Evolutionary conservation across 805 yeast species (phyloP), one percentile per base, ranked within the genome.

Genomic region (Yarrowia alimentaria): DNA sequence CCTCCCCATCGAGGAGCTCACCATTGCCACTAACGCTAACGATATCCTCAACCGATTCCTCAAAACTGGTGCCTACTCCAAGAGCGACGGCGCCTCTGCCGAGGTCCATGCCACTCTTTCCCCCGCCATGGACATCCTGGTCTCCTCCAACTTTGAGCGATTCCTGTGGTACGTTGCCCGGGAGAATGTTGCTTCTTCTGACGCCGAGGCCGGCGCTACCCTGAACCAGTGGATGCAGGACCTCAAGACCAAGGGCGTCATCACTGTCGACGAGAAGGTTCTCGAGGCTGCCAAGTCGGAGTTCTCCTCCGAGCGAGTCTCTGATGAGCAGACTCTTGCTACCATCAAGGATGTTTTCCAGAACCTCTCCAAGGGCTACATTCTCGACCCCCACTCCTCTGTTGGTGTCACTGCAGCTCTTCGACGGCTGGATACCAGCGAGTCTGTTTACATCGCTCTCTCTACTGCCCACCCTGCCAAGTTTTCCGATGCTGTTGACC

Each of bases 381-480:
- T 93, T 38, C 73, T 90, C 58, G 99, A 93, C 66, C 99, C 99
- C 35, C 99, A 93, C 68, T 78, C 96, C 32, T 89, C 99, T 29
- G 96, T 93, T 51, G 99, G 98, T 63, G 84, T 93, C 37, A 77
- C 83, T 54, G 84, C 95, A 16, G 72, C 93, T 31, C 75, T 83
- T 58, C 75, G 81, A 58, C 74, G 78, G 62, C 77, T 84, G 49
- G 73, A 71, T 12, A 68, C 69, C 29, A 61, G 56, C 8, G 54
- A 66, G 17, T 63, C 71, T 21, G 68, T 74, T 30, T 76, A 75
- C 58, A 75, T 93, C 35, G 85, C 96, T 5, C 77, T 93, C 53
- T 85, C 97, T 9, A 93, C 99, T 40, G 99, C 99, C 7, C 99
- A 93, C 66, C 99, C 99, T 33, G 99, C 99, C 55, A 93, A 93